phyloP scores from a whole-genome alignment of 139 green algal genomes.

The Ettlia oleoabundans region DNA sequence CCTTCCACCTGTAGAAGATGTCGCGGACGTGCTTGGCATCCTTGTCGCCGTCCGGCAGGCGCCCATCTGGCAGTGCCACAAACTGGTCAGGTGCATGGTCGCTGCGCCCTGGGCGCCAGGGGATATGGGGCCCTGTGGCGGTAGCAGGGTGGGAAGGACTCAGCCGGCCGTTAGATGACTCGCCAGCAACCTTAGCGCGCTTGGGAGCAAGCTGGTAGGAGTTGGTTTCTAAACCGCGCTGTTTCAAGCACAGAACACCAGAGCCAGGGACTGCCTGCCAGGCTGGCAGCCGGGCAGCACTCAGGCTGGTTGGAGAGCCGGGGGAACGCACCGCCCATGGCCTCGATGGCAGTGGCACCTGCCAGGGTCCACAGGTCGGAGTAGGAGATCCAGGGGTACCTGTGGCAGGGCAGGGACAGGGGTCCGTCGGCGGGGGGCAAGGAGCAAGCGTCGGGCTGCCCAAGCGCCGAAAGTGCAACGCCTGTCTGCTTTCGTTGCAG shows the following conservation, averaged over 20 bases:
- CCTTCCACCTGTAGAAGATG: constrained; percentile 74
- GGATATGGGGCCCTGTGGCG: constrained; percentile 75
- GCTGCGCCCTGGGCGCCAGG: constrained; percentile 74
- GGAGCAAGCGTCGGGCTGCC: too few relatives aligned
- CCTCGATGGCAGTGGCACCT: constrained; percentile 81
- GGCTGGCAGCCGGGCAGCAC: too few relatives aligned
- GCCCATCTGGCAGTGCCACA: constrained; percentile 76
- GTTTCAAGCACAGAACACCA: not conserved
- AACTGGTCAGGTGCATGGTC: constrained; percentile 54
- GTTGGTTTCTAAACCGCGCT: not conserved
- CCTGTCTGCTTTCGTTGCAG: too few relatives aligned
- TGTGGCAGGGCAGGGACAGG: not conserved
- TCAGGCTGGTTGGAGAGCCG: too few relatives aligned
- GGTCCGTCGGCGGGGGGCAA: not conserved
- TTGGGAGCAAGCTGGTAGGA: not conserved
- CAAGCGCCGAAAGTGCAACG: too few relatives aligned
- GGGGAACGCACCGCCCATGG: constrained; percentile 62
- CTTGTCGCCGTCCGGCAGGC: constrained; percentile 81
- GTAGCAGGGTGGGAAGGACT: not conserved
- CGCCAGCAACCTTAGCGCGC: not conserved
- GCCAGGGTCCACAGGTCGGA: constrained; percentile 90
- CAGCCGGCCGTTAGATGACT: not conserved
- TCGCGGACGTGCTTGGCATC: constrained; percentile 76
- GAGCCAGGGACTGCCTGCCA: not conserved
- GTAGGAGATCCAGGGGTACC: constrained; percentile 49